Conservation (phyloP, 2,329 filamentous ascomycete genomes). For the Fusarium subtropicale region DNA sequence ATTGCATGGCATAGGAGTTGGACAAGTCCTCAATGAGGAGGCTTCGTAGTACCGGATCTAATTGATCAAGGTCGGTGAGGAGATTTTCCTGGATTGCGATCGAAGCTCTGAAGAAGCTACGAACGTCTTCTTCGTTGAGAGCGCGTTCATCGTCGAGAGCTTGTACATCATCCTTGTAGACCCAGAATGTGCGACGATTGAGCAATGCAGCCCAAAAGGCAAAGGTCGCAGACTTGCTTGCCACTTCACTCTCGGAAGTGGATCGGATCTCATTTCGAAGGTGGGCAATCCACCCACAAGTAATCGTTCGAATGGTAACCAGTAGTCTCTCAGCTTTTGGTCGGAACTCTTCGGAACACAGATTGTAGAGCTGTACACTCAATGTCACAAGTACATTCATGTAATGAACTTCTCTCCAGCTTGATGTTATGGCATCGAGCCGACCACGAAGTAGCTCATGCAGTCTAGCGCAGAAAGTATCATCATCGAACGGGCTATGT, state of each 20-base stretch:
- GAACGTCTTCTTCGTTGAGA: constrained; percentile 14
- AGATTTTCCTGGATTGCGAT: constrained; percentile 48
- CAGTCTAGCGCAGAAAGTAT: constrained; percentile 61
- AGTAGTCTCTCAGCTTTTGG: constrained; percentile 52
- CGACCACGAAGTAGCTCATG: constrained; percentile 58
- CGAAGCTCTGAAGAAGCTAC: constrained; percentile 42
- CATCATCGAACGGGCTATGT: constrained; percentile 64
- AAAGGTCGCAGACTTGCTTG: constrained; percentile 53
- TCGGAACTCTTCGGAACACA: constrained; percentile 11
- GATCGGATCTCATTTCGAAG: constrained; percentile 60
- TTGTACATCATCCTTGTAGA: rapidly evolving
- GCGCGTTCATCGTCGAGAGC: rapidly evolving
- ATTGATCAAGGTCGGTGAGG: constrained; percentile 18
- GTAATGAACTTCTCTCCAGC: constrained; percentile 68
- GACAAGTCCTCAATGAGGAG: constrained; percentile 41
- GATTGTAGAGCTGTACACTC: constrained; percentile 54
- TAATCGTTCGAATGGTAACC: constrained; percentile 55
- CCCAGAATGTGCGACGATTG: constrained; percentile 58
- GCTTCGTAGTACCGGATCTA: constrained; percentile 6
- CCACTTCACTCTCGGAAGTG: constrained; percentile 52
- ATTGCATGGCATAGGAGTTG: constrained; percentile 16
- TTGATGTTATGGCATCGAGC: constrained; percentile 60
- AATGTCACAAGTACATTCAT: constrained; percentile 70
- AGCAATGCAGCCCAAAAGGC: constrained; percentile 67
- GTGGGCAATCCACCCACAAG: constrained; percentile 61